These are phyloP conservation scores for Rhododendron kiyosumense DNA, from an alignment of 148 eudicot genomes.

Conservation along the genomic window DNA sequence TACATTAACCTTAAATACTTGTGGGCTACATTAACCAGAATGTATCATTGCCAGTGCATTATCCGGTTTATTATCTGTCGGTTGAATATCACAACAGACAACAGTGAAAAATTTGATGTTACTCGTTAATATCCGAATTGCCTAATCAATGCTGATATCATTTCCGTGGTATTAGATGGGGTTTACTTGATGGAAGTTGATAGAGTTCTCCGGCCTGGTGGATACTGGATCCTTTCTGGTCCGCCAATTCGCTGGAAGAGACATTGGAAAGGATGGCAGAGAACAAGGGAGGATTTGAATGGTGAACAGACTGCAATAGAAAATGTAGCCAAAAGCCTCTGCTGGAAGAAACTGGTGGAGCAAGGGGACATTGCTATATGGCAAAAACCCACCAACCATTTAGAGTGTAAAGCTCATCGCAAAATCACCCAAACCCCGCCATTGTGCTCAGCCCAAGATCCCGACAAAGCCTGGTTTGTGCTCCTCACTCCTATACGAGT, in stretches of 20 bases:
- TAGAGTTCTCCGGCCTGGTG: slow-evolving; percentile 69
- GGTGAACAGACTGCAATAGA: slow-evolving; percentile 68
- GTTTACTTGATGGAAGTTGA: slow-evolving; percentile 70
- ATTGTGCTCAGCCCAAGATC: slow-evolving; percentile 54
- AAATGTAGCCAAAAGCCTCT: slow-evolving; percentile 54
- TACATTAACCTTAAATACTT: not conserved
- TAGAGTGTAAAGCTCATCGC: slow-evolving; percentile 39
- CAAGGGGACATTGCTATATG: slow-evolving; percentile 69
- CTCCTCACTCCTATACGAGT: not conserved
- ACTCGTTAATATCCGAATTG: not conserved
- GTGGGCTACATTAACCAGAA: not conserved
- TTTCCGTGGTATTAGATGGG: slow-evolving; percentile 37
- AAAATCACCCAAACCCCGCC: slow-evolving; percentile 30
- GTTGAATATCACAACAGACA: not conserved
- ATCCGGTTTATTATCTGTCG: not conserved
- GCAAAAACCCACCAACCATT: slow-evolving; percentile 73
- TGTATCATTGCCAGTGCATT: not conserved
- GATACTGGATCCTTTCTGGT: slow-evolving; percentile 77
- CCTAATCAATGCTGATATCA: not conserved
- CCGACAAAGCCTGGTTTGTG: slow-evolving; percentile 73
- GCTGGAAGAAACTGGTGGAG: slow-evolving; percentile 70
- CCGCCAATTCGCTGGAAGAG: slow-evolving; percentile 58
- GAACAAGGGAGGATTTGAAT: slow-evolving; percentile 62
- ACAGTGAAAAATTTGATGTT: not conserved
- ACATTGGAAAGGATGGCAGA: slow-evolving; percentile 68